Evolutionary conservation across 345 rosid genomes (phyloP).

Genomic region (Moricandia arvensis): DNA sequence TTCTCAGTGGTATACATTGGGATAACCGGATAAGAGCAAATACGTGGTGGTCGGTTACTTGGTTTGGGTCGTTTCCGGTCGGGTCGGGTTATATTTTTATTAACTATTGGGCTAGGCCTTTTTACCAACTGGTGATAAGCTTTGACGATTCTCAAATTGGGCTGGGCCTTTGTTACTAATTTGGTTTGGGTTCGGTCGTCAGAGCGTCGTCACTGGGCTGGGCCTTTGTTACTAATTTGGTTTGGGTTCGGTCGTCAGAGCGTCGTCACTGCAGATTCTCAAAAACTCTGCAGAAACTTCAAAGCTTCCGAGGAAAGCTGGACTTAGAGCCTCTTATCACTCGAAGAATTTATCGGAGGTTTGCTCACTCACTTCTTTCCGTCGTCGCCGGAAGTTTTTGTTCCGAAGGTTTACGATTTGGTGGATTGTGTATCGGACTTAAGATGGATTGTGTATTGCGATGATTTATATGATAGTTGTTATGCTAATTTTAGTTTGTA

Average conservation of each 20-base stretch:
- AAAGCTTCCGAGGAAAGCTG: neutral
- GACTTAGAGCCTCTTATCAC: neutral
- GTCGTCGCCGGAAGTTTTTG: neutral
- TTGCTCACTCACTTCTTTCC: neutral
- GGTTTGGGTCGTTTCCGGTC: neutral
- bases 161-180: neutral
- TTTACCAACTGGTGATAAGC: neutral
- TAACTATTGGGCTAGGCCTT: neutral
- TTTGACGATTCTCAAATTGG: no score
- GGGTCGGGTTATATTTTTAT: neutral
- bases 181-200: neutral
- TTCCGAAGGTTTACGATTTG: neutral
- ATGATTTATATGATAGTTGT: neutral
- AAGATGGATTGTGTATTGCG: neutral
- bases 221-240: neutral
- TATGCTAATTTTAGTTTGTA: neutral
- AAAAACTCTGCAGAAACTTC: neutral
- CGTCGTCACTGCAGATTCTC: neutral
- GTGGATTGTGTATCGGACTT: neutral
- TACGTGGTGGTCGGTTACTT: slow-evolving; percentile 31
- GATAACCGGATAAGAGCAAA: slow-evolving; percentile 42
- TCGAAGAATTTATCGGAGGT: slow-evolving; percentile 1
- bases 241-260: neutral
- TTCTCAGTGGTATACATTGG: slow-evolving; percentile 21
- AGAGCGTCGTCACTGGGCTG: neutral